phyloP scores from a whole-genome alignment of 106 monocot species.

The Dioscorea dumetorum region DNA sequence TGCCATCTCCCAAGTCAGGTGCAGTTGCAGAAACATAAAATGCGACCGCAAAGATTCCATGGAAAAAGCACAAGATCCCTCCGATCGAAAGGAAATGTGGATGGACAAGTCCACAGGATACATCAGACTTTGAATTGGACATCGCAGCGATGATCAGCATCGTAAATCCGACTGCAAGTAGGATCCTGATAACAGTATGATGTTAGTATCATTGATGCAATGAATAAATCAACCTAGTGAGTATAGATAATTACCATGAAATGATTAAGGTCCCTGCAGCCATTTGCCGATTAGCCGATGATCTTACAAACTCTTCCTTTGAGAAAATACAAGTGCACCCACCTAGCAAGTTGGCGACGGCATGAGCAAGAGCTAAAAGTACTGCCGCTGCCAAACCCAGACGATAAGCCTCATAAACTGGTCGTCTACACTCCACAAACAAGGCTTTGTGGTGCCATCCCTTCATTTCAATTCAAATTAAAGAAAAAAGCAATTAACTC shows the following conservation, averaged over 20 bases:
- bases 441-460: conserved; percentile 47
- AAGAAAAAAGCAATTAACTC: background rate
- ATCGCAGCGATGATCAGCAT: conserved; percentile 58
- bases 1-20: too few species aligned
- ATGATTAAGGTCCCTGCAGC: conserved; percentile 41
- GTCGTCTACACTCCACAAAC: conserved; percentile 69
- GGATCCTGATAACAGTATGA: conserved; percentile 39
- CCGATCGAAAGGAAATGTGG: too few species aligned
- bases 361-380: conserved; percentile 62
- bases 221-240: conserved; percentile 15
- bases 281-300: conserved; percentile 47
- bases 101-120: too few species aligned
- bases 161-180: conserved; percentile 32
- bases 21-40: too few species aligned
- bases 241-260: conserved; percentile 53
- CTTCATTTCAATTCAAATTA: conserved; percentile 13
- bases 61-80: too few species aligned
- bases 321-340: conserved; percentile 73
- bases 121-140: conserved; percentile 1
- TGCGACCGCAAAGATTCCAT: too few species aligned
- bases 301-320: conserved; percentile 17
- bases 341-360: conserved; percentile 57
- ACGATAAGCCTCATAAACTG: conserved; percentile 55
- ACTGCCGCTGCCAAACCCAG: conserved; percentile 56
- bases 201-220: conserved; percentile 37